Conservation (phyloP, 345 rosid species). For the Pistacia integerrima region DNA sequence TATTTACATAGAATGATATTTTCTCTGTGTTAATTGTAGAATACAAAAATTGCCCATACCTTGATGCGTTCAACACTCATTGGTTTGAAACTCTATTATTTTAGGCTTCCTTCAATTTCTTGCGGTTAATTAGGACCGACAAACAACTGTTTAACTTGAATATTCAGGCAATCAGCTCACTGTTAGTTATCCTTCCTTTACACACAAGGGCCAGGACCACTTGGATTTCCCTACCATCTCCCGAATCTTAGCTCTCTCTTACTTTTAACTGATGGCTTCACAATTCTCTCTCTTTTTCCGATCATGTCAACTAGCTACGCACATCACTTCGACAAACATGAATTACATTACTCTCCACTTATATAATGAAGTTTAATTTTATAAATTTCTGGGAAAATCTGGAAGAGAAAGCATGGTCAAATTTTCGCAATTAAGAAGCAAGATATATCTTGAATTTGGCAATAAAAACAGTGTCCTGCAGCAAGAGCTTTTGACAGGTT, state of each 20-base stretch:
- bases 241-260: background rate
- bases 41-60: conserved; percentile 24
- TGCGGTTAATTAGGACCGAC: background rate
- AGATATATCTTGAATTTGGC: too few species aligned
- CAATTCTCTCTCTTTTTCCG: background rate
- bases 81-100: background rate
- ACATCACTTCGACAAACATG: background rate
- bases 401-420: too few species aligned
- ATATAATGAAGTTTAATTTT: too few species aligned
- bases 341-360: too few species aligned
- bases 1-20: background rate
- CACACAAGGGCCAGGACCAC: conserved; percentile 5
- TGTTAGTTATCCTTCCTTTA: conserved; percentile 8
- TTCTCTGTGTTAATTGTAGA: background rate
- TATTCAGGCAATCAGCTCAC: background rate
- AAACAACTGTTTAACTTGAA: background rate
- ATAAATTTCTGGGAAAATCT: too few species aligned
- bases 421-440: too few species aligned
- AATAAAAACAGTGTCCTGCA: background rate
- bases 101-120: background rate
- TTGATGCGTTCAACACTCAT: background rate
- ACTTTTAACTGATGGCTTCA: background rate
- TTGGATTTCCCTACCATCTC: background rate
- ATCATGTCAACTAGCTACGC: background rate
- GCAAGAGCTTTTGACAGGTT: conserved; percentile 24